Percentiles rank a stretch among this genome's conserved stretches.
phyloP scores from a whole-genome alignment of 2,329 filamentous ascomycete genomes.

The Cadophora sp. region DNA sequence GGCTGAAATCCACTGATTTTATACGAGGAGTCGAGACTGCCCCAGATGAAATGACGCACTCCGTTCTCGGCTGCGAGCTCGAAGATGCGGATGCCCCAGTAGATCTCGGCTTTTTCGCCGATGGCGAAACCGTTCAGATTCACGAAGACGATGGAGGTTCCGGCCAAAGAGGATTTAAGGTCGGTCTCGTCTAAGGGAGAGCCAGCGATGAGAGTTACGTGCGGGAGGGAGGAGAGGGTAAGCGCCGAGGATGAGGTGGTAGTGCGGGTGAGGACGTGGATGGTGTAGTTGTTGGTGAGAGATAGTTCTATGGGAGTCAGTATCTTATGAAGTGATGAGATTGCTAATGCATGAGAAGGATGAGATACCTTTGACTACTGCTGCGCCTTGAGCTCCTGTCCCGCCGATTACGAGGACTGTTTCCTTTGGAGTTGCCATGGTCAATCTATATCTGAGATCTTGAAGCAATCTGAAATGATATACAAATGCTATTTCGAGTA shows the following conservation, averaged over 20 bases:
- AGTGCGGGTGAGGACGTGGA: constrained; percentile 50
- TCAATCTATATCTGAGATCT: neutral
- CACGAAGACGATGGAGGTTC: constrained; percentile 47
- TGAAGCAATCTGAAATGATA: neutral
- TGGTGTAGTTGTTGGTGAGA: constrained; percentile 22
- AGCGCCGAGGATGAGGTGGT: constrained; percentile 40
- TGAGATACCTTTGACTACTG: constrained; percentile 44
- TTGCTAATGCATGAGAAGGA: neutral
- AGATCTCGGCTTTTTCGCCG: constrained; percentile 45
- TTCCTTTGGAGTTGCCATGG: constrained; percentile 55
- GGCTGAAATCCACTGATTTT: constrained; percentile 48
- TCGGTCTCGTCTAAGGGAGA: constrained; percentile 45
- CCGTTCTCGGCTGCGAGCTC: constrained; percentile 40
- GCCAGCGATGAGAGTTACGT: constrained; percentile 49
- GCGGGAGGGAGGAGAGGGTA: constrained; percentile 45
- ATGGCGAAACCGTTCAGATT: constrained; percentile 51
- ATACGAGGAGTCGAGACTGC: constrained; percentile 47
- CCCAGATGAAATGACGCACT: constrained; percentile 45
- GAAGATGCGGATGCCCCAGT: constrained; percentile 47
- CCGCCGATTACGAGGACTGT: constrained; percentile 56
- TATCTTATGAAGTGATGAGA: constrained; percentile 35
- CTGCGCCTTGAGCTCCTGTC: constrained; percentile 48
- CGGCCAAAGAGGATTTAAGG: constrained; percentile 46
- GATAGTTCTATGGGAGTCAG: constrained; percentile 14
- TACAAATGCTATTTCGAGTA: neutral